phyloP scores from a whole-genome alignment of 2,329 filamentous ascomycete species.

The Bipolaris zeicola region DNA sequence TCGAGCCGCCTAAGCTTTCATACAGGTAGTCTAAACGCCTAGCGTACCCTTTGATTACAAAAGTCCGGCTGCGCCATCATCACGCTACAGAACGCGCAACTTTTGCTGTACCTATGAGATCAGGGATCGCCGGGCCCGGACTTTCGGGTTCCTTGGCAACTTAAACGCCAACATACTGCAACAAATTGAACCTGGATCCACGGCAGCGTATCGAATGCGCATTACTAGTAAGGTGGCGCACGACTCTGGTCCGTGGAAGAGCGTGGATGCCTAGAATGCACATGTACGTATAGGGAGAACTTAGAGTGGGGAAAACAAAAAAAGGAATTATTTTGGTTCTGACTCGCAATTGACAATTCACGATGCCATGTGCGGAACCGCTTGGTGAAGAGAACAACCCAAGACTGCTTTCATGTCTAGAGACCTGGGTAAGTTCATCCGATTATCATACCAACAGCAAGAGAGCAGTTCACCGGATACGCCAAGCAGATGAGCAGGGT shows the following conservation, averaged over 20 bases:
- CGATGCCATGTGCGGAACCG: too few relatives aligned
- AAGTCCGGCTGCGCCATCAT: background rate
- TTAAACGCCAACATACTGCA: background rate
- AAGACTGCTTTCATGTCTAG: too few relatives aligned
- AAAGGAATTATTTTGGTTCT: too few relatives aligned
- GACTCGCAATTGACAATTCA: too few relatives aligned
- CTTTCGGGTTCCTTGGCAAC: constrained; percentile 9
- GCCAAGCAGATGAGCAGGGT: too few relatives aligned
- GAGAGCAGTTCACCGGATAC: background rate
- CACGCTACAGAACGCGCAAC: background rate
- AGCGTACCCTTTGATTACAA: background rate
- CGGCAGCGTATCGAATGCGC: background rate
- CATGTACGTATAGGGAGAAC: background rate
- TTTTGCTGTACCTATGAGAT: background rate
- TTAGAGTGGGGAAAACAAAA: too few relatives aligned
- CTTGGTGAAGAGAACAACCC: too few relatives aligned
- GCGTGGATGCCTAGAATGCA: background rate
- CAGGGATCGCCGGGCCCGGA: background rate
- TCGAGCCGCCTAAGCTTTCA: background rate
- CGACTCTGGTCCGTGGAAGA: background rate
- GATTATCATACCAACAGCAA: too few relatives aligned
- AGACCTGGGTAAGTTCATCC: too few relatives aligned
- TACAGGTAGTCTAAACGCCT: background rate
- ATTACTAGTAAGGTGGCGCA: background rate
- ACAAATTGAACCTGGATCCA: background rate